Evolutionary conservation across 208 protist genomes (phyloP).

Genomic region (Herpetomonas tarakana): DNA sequence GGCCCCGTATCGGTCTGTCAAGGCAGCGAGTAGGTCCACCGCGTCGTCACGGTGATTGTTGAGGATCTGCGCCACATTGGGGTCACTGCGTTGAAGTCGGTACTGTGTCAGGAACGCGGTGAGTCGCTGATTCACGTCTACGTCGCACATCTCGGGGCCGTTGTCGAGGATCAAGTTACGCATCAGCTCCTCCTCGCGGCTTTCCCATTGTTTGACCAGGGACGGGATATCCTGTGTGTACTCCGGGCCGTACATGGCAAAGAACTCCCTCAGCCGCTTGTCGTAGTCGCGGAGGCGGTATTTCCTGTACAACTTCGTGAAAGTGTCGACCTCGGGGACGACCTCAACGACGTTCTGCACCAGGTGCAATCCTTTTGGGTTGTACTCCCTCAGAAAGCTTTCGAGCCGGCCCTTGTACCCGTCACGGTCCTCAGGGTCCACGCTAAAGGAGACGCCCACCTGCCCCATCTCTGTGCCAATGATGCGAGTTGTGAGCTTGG

Average conservation of each 20-base stretch:
- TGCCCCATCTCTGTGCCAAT: slow-evolving; percentile 70
- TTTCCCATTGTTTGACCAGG: slow-evolving; percentile 64
- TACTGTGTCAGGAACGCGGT: slow-evolving; percentile 54
- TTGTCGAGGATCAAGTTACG: slow-evolving; percentile 73
- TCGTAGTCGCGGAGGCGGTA: slow-evolving; percentile 68
- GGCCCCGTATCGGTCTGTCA: slow-evolving; percentile 42
- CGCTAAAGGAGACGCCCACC: slow-evolving; percentile 61
- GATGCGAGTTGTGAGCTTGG: slow-evolving; percentile 68
- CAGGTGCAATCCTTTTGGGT: slow-evolving; percentile 55
- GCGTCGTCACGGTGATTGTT: slow-evolving; percentile 8
- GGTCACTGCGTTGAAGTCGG: slow-evolving; percentile 24
- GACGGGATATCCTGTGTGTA: slow-evolving; percentile 35
- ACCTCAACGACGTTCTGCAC: slow-evolving; percentile 53
- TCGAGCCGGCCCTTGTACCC: slow-evolving; percentile 54
- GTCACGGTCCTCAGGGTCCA: slow-evolving; percentile 45
- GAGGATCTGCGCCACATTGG: slow-evolving; percentile 24
- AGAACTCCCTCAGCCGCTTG: slow-evolving; percentile 46
- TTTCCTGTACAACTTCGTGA: slow-evolving; percentile 73
- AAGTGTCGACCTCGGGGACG: slow-evolving; percentile 70
- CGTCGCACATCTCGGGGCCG: slow-evolving; percentile 52
- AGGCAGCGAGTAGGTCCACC: slow-evolving; percentile 30
- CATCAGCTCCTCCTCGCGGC: slow-evolving; percentile 74
- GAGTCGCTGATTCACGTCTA: slow-evolving; percentile 47
- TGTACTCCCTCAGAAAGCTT: slow-evolving; percentile 53
- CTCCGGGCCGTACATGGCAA: slow-evolving; percentile 58